Evolutionary conservation across 345 rosid genomes (phyloP).

Genomic region (Melaleuca alternifolia): DNA sequence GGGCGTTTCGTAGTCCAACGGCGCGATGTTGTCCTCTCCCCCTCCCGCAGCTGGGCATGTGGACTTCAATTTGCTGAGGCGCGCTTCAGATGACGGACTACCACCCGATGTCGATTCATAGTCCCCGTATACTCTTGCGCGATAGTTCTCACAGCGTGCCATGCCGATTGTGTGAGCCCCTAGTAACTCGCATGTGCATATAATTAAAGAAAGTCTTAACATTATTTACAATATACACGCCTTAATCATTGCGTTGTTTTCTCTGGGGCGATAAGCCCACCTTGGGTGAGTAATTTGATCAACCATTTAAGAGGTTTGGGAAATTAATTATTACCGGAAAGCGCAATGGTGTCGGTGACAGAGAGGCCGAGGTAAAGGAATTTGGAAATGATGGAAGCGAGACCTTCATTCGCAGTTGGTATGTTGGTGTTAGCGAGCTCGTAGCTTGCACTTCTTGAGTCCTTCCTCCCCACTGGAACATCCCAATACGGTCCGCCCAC

Average conservation of each 20-base stretch:
- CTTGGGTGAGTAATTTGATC: not conserved
- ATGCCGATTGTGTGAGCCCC: slow-evolving; percentile 88
- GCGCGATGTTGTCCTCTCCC: slow-evolving; percentile 52
- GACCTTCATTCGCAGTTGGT: slow-evolving; percentile 56
- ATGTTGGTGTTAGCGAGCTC: slow-evolving; percentile 37
- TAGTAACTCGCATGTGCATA: not conserved
- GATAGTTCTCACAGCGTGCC: slow-evolving; percentile 65
- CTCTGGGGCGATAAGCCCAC: not conserved
- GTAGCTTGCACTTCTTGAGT: slow-evolving; percentile 60
- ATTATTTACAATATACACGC: not conserved
- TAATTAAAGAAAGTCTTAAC: not conserved
- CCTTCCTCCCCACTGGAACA: slow-evolving; percentile 89
- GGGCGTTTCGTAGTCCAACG: slow-evolving; percentile 69
- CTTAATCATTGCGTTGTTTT: not conserved
- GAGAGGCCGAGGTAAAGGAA: slow-evolving; percentile 70
- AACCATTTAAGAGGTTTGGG: not conserved
- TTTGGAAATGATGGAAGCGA: slow-evolving; percentile 48
- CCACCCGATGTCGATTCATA: slow-evolving; percentile 30
- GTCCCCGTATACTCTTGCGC: slow-evolving; percentile 59
- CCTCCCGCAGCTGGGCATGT: slow-evolving; percentile 49
- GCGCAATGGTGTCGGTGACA: slow-evolving; percentile 77
- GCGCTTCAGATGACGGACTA: slow-evolving; percentile 9
- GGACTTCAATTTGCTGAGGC: slow-evolving; percentile 6
- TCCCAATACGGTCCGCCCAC: slow-evolving; percentile 98
- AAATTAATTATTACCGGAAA: slow-evolving; percentile 34